Evolutionary conservation across 2,329 filamentous ascomycete species (phyloP).

Genomic region (Neopestalotiopsis sp.): DNA sequence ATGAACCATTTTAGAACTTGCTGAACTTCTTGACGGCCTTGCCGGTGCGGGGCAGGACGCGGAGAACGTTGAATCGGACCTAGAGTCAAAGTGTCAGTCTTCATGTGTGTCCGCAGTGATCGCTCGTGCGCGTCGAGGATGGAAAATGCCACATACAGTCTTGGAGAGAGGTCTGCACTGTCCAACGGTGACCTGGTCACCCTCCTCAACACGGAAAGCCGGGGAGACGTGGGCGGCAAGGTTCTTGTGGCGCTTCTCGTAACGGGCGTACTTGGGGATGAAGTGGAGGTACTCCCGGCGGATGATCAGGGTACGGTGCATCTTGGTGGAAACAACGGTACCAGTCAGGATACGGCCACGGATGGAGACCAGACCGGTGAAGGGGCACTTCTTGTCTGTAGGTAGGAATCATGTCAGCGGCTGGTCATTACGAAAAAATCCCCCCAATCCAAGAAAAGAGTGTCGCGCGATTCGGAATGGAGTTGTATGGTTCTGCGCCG

Average conservation of each 20-base stretch:
- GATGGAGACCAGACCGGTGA: constrained; percentile 99
- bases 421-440: neutral
- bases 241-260: constrained; percentile 99
- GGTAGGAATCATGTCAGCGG: constrained; percentile 8
- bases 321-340: constrained; percentile 99
- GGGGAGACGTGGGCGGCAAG: constrained; percentile 98
- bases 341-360: constrained; percentile 99
- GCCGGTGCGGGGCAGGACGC: constrained; percentile 95
- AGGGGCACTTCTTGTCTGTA: constrained; percentile 99
- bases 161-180: constrained; percentile 99
- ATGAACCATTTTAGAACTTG: constrained; percentile 83
- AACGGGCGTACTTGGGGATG: constrained; percentile 99
- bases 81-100: constrained; percentile 41
- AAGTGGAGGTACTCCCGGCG: constrained; percentile 99
- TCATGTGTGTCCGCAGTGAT: neutral
- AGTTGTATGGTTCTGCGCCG: neutral
- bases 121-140: neutral
- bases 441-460: neutral
- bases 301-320: constrained; percentile 99
- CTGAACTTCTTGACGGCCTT: constrained; percentile 97
- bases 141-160: constrained; percentile 68
- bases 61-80: constrained; percentile 99
- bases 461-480: neutral
- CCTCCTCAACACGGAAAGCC: constrained; percentile 99
- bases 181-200: constrained; percentile 98